Evolutionary conservation across 768 basidiomycete genomes (phyloP).

Genomic region (Leccinum longicurvipes): DNA sequence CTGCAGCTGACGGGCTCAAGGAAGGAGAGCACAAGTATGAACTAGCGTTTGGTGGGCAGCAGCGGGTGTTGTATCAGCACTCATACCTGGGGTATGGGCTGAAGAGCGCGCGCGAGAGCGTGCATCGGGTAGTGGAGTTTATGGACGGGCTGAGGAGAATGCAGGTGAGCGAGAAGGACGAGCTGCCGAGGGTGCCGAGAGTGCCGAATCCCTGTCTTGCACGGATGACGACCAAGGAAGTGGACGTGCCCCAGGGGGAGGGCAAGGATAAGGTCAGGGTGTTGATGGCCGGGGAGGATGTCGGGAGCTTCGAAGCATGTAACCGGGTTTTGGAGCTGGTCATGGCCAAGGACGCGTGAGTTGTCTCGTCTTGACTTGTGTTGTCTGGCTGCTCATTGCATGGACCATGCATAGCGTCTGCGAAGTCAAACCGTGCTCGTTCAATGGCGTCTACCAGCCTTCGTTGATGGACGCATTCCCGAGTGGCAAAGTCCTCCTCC

Average conservation of each 20-base stretch:
- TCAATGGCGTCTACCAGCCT: conserved; percentile 97
- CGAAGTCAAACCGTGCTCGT: conserved; percentile 90
- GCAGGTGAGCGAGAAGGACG: conserved; percentile 2
- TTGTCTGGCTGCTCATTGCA: background rate
- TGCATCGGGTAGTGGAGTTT: conserved; percentile 91
- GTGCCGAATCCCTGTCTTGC: conserved; percentile 78
- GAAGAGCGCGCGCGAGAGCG: conserved; percentile 79
- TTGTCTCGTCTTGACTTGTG: background rate
- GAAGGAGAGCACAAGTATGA: conserved; percentile 93
- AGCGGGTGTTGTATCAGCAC: conserved; percentile 87
- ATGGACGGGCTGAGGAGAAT: conserved; percentile 48
- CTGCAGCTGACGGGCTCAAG: conserved; percentile 40
- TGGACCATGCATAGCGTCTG: conserved; percentile 55
- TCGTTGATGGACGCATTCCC: conserved; percentile 87
- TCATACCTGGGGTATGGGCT: conserved; percentile 97
- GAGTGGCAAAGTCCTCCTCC: conserved; percentile 77
- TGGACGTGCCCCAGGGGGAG: conserved; percentile 57
- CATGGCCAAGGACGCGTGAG: conserved; percentile 92
- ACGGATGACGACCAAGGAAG: conserved; percentile 53
- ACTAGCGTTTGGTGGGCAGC: conserved; percentile 67
- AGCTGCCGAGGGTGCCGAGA: background rate
- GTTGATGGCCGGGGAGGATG: conserved; percentile 80
- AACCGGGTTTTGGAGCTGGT: conserved; percentile 80
- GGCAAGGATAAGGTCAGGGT: conserved; percentile 50
- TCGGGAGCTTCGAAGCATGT: conserved; percentile 86